Percentiles rank a stretch among this genome's conserved stretches.
Conservation (phyloP, 495 filamentous ascomycete species). For the Tuber microsphaerosporum region DNA sequence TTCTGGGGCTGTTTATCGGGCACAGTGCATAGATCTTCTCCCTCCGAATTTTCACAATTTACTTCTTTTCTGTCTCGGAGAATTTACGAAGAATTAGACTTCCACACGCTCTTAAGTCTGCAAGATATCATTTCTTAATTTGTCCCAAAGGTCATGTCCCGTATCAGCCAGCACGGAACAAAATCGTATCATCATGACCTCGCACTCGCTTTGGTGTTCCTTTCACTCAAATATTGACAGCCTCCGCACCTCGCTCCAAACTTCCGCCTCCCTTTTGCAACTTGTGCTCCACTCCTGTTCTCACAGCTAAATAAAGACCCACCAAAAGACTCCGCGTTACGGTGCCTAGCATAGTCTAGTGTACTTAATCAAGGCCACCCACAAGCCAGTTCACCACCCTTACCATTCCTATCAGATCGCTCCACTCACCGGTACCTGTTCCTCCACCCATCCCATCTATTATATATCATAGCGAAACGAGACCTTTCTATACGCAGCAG, state of each 20-base stretch:
- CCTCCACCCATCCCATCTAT: not conserved
- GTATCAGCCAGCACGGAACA: not conserved
- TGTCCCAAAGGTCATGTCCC: not conserved
- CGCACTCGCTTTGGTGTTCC: not conserved
- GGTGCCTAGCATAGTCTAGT: not conserved
- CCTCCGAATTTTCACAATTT: not conserved
- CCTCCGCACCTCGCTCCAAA: not conserved
- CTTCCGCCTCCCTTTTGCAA: not conserved
- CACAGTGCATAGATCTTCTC: not conserved
- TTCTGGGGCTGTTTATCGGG: not conserved
- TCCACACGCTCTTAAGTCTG: not conserved
- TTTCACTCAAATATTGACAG: not conserved
- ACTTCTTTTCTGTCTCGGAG: not conserved
- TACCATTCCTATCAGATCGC: not conserved
- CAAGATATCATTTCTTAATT: not conserved
- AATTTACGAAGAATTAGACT: not conserved
- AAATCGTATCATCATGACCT: not conserved
- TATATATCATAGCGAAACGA: not conserved
- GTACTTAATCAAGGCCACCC: not conserved
- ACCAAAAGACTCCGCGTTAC: not conserved
- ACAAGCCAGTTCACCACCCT: not conserved
- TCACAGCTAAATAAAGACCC: not conserved
- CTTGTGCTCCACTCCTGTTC: not conserved
- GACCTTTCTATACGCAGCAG: not conserved
- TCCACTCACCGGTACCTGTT: not conserved